Conservation (phyloP, 495 filamentous ascomycete genomes). For the Sporormia fimetaria region DNA sequence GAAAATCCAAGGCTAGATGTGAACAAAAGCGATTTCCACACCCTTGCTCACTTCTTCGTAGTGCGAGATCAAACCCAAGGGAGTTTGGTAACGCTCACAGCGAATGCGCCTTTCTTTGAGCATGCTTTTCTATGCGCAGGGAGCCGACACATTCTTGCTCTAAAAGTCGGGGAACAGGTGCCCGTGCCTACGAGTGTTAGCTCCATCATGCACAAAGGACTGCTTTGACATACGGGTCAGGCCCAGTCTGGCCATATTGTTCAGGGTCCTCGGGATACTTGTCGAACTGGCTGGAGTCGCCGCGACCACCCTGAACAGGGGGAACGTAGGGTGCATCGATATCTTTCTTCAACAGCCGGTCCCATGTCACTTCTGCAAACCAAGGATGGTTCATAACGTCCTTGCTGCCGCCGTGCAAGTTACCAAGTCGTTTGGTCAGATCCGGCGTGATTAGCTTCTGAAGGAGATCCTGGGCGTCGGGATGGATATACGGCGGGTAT, state of each 20-base stretch:
- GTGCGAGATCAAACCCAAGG: too few relatives aligned
- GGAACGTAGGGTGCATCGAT: constrained; percentile 98
- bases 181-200: constrained; percentile 18
- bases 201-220: neutral
- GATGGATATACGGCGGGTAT: constrained; percentile 89
- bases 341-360: constrained; percentile 81
- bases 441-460: constrained; percentile 88
- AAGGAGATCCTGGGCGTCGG: constrained; percentile 85
- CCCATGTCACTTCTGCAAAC: constrained; percentile 98
- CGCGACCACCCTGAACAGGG: constrained; percentile 83
- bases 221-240: constrained; percentile 61
- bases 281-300: constrained; percentile 95
- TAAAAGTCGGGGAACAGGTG: constrained; percentile 22
- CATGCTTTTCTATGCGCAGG: too few relatives aligned
- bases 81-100: too few relatives aligned
- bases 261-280: constrained; percentile 96
- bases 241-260: constrained; percentile 63
- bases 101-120: too few relatives aligned
- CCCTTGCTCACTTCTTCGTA: too few relatives aligned
- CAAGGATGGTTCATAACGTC: constrained; percentile 93
- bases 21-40: too few relatives aligned
- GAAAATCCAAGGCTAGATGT: too few relatives aligned
- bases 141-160: too few relatives aligned
- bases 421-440: constrained; percentile 88
- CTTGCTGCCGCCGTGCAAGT: constrained; percentile 79